Evolutionary conservation across 1,139 yeast species (phyloP), one percentile per base, ranked within the genome.

Genomic region (Suzukiozyma palmioleophila): DNA sequence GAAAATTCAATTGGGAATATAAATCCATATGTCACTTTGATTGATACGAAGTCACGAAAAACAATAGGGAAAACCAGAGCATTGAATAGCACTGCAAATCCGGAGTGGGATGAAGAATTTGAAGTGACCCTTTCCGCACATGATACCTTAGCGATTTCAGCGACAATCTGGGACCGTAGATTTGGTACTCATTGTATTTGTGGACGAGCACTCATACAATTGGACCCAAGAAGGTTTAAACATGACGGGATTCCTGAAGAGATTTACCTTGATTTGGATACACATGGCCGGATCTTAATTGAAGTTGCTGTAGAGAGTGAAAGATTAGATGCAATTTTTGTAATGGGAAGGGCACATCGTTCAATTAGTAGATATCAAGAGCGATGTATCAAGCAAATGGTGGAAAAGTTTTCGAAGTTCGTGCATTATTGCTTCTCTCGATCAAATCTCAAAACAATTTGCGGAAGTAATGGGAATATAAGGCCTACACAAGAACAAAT

Each of bases 51-150:
- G 36, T 70, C 71, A 2, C 70, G 79, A 38, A 69, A 69, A 39
- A 77, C 82, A 15, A 69, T 86, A 37, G 95, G 87, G 4, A 79
- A 78, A 48, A 89, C 97, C 0, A 72, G 88, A 51, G 73, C 82
- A 0, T 67, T 85, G 8, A 68, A 71, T 33, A 77, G 77, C 41
- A 77, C 81, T 5, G 62, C 76, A 27, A 81, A 81, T 50, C 97
- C 97, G 0, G 79, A 75, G 21, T 92, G 96, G 95, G 87, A 87
- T 52, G 97, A 92, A 64, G 86, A 83, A 41, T 84, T 86, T 55
- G 96, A 89, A 54, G 60, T 85, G 29, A 66, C 69, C 3, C 49
- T 67, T 11, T 57, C 64, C 3, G 73, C 76, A 3, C 60, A 69
- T 35, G 64, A 76, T 1, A 43, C 58, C 3, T 52, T 68, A 13